A percentile compares a stretch with the other conserved stretches of the same genome.
Evolutionary conservation across 2,329 filamentous ascomycete species (phyloP).

Genomic region (Alternaria infectoria): DNA sequence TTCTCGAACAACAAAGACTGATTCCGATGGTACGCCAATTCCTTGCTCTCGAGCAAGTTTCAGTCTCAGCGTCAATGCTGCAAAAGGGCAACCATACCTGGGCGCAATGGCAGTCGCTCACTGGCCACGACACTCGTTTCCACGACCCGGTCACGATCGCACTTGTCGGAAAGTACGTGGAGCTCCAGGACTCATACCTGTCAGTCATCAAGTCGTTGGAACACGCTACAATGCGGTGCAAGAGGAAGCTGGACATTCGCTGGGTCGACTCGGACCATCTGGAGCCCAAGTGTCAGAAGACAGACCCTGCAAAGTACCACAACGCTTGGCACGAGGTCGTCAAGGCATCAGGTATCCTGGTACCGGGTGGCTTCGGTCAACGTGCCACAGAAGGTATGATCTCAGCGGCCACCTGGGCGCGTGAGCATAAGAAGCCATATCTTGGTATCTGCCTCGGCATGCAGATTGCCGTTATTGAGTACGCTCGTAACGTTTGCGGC

Average conservation of each 20-base stretch:
- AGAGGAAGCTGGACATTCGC: constrained; percentile 76
- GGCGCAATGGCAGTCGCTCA: constrained; percentile 77
- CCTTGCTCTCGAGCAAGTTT: constrained; percentile 67
- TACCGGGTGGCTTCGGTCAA: constrained; percentile 80
- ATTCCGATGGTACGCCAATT: constrained; percentile 69
- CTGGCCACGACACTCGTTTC: constrained; percentile 69
- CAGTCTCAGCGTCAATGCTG: constrained; percentile 60
- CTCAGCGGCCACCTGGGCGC: constrained; percentile 81
- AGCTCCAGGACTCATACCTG: constrained; percentile 84
- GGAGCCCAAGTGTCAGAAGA: constrained; percentile 68
- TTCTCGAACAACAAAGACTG: constrained; percentile 82
- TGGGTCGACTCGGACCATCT: constrained; percentile 88
- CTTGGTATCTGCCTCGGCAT: constrained; percentile 91
- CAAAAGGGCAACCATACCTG: constrained; percentile 73
- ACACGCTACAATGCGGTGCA: constrained; percentile 87
- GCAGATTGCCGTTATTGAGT: constrained; percentile 92
- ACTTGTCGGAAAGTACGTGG: constrained; percentile 90
- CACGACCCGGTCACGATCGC: constrained; percentile 78
- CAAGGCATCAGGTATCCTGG: constrained; percentile 71
- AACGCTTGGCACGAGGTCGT: constrained; percentile 83
- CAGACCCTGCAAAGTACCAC: constrained; percentile 76
- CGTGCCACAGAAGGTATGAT: constrained; percentile 93
- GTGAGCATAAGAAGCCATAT: constrained; percentile 80
- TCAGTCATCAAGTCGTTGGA: constrained; percentile 86
- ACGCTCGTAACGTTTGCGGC: constrained; percentile 75